Percentiles rank a stretch among this genome's conserved stretches.
phyloP scores from a whole-genome alignment of 306 rosid genomes.

The Morella rubra region DNA sequence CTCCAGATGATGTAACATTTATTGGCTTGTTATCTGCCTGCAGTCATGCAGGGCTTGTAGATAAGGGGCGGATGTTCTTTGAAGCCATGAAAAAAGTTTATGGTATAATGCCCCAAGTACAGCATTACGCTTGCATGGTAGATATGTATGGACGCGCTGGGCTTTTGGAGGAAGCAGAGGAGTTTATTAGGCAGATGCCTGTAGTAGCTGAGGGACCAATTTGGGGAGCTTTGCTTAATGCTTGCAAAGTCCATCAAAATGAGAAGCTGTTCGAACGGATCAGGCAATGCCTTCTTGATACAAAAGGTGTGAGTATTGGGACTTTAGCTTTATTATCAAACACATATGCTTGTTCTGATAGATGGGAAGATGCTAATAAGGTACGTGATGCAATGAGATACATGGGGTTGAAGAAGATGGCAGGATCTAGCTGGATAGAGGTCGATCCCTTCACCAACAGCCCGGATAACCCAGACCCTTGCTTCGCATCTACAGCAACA shows the following conservation, averaged over 20 bases:
- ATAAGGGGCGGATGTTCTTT: slow-evolving; percentile 48
- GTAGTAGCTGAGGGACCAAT: slow-evolving; percentile 41
- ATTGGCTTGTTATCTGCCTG: slow-evolving; percentile 67
- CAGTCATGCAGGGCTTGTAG: slow-evolving; percentile 54
- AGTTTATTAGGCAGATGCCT: slow-evolving; percentile 42
- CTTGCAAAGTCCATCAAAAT: slow-evolving; percentile 65
- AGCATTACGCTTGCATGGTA: slow-evolving; percentile 39
- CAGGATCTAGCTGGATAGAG: slow-evolving; percentile 68
- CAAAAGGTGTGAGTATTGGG: slow-evolving; percentile 43
- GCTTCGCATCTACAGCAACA: neutral
- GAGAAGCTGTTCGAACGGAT: slow-evolving; percentile 54
- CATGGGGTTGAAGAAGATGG: slow-evolving; percentile 50
- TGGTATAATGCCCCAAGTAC: slow-evolving; percentile 26
- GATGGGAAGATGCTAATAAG: slow-evolving; percentile 68
- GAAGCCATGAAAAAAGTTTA: slow-evolving; percentile 59
- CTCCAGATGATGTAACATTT: slow-evolving; percentile 67
- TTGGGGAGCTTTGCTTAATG: slow-evolving; percentile 77
- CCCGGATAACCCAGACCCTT: neutral
- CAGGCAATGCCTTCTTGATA: slow-evolving; percentile 32
- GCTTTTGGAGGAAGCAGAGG: slow-evolving; percentile 60
- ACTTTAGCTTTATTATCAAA: slow-evolving; percentile 69
- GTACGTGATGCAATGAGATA: slow-evolving; percentile 57
- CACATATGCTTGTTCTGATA: slow-evolving; percentile 53
- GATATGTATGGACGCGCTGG: slow-evolving; percentile 58
- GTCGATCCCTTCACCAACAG: slow-evolving; percentile 21